Evolutionary conservation across 2,329 filamentous ascomycete genomes (phyloP), one percentile per base, ranked within the genome.

Genomic region (Penicillium sp.): DNA sequence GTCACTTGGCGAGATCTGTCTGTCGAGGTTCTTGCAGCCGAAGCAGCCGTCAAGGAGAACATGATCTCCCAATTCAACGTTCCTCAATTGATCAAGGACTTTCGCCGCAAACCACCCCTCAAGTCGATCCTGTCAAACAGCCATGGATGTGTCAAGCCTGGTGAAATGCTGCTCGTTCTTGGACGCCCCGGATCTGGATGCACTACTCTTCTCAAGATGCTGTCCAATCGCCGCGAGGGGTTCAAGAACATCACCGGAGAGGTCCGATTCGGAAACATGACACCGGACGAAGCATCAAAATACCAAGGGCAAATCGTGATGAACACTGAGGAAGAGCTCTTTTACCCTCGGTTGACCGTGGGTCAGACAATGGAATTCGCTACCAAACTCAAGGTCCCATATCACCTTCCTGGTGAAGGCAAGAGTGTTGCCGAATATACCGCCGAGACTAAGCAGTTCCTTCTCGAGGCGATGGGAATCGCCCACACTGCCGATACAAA

Each of bases 131-230:
- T 92, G 25, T 82, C 89, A 54, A 81, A 85, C 66, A 85, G 83
- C 58, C 84, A 87, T 69, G 89, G 89, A 12, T 90, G 87, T 65
- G 85, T 91, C 52, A 87, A 88, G 70, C 88, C 88, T 0, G 89
- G 88, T 22, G 88, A 90, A 73, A 90, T 90, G 88, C 74, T 90
- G 1, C 76, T 90, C 0, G 88, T 91, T 0, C 78, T 91, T 0
- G 89, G 89, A 4, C 81, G 88, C 0, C 88, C 89, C 0, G 89
- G 88, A 0, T 82, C 86, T 3, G 88, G 88, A 37, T 92, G 89
- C 71, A 90, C 88, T 0, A 89, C 88, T 0, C 79, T 92, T 15
- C 79, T 92, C 48, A 91, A 89, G 67, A 80, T 89, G 66, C 79
- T 92, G 5, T 81, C 87, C 54, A 91, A 91, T 67, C 82, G 84